These are phyloP conservation scores for Vitellaria paradoxa DNA, from an alignment of 179 eudicot genomes.

Conservation along the genomic window DNA sequence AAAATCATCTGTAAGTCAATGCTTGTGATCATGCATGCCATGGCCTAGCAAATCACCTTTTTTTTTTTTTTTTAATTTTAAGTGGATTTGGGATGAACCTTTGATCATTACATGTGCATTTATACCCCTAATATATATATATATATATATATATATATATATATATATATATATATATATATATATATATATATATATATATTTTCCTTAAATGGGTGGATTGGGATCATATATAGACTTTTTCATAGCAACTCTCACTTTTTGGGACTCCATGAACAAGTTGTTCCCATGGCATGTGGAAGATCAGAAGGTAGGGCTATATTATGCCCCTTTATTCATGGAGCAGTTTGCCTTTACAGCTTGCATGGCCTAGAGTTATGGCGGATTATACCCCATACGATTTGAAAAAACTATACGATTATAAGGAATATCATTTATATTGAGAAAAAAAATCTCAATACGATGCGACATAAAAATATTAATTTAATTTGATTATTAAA, in stretches of 20 bases:
- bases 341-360: slow-evolving; percentile 4
- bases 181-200: too few species aligned
- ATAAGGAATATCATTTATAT: too few species aligned
- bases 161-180: too few species aligned
- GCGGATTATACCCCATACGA: too few species aligned
- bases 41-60: slow-evolving; percentile 10
- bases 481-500: too few species aligned
- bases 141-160: too few species aligned
- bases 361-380: neutral
- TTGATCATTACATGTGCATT: slow-evolving; percentile 1
- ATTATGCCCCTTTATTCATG: slow-evolving; percentile 4
- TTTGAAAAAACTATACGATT: too few species aligned
- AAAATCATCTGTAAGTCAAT: slow-evolving; percentile 13
- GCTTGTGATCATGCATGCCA: slow-evolving; percentile 17
- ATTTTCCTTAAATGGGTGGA: slow-evolving; percentile 2
- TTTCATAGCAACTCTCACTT: neutral
- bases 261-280: neutral
- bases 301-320: neutral
- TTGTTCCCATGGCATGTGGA: neutral
- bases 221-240: slow-evolving; percentile 13
- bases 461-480: too few species aligned
- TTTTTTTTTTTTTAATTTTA: neutral
- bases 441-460: too few species aligned
- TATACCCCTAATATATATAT: too few species aligned
- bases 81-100: slow-evolving; percentile 19